Percentiles rank a stretch among this genome's conserved stretches.
phyloP scores from a whole-genome alignment of 768 basidiomycete genomes.

The Lentinula aciculospora region DNA sequence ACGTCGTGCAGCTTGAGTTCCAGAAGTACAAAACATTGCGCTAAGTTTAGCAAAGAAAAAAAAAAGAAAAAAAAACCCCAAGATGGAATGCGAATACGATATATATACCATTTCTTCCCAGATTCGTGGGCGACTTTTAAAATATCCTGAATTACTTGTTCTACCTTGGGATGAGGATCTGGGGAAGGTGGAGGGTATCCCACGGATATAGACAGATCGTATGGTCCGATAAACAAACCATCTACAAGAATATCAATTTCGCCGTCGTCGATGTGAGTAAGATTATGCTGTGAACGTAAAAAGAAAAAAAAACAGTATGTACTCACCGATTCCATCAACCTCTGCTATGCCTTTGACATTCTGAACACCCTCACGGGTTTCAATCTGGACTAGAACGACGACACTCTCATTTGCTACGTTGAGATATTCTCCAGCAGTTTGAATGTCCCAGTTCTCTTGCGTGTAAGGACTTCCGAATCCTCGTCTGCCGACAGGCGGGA shows the following conservation, averaged over 20 bases:
- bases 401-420: conserved; percentile 48
- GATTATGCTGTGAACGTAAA: no score
- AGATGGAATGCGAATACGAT: not conserved
- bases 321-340: conserved; percentile 57
- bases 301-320: conserved; percentile 22
- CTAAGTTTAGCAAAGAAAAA: conserved; percentile 18
- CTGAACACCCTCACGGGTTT: conserved; percentile 52
- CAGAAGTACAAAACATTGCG: conserved; percentile 43
- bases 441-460: conserved; percentile 50
- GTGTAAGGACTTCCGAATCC: conserved; percentile 66
- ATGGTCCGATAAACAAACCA: conserved; percentile 60
- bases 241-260: conserved; percentile 21
- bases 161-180: conserved; percentile 60
- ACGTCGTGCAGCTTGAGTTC: conserved; percentile 36
- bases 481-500: conserved; percentile 57
- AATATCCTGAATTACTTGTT: conserved; percentile 51
- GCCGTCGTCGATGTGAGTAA: conserved; percentile 11
- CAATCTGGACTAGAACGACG: conserved; percentile 62
- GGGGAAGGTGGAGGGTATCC: conserved; percentile 58
- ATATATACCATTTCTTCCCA: conserved; percentile 58
- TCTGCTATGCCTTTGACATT: conserved; percentile 55
- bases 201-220: conserved; percentile 58
- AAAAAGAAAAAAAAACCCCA: not conserved
- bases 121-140: conserved; percentile 41
- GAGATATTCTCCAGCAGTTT: conserved; percentile 42